Evolutionary conservation across 1,139 yeast species (phyloP).

Genomic region (Zygosaccharomyces sapae): DNA sequence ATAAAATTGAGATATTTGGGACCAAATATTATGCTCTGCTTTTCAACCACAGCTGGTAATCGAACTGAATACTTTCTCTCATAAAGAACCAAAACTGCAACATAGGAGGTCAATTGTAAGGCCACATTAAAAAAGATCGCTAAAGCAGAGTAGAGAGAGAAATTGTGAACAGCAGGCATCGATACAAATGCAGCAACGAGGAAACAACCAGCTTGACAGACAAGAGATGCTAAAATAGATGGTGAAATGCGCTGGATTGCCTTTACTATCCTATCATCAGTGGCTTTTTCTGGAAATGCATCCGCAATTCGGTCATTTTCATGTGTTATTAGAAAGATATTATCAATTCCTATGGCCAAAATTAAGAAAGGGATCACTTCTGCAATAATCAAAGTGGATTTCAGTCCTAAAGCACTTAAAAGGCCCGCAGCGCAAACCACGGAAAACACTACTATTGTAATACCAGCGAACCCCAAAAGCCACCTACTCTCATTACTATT

Average conservation of each 20-base stretch:
- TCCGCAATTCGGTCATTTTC: conserved; percentile 59
- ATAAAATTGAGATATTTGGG: conserved; percentile 54
- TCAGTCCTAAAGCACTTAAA: conserved; percentile 66
- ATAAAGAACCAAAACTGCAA: conserved; percentile 51
- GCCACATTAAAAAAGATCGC: conserved; percentile 76
- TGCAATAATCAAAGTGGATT: conserved; percentile 87
- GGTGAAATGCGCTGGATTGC: conserved; percentile 80
- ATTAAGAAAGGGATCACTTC: conserved; percentile 93
- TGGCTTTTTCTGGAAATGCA: conserved; percentile 42
- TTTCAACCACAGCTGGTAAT: not conserved
- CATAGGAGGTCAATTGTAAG: conserved; percentile 76
- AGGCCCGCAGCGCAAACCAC: conserved; percentile 79
- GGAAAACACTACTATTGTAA: conserved; percentile 71
- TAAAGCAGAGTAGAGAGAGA: conserved; percentile 86
- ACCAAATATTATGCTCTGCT: conserved; percentile 23
- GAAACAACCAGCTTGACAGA: conserved; percentile 75
- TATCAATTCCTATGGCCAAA: conserved; percentile 92
- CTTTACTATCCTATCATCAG: conserved; percentile 54
- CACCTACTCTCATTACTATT: conserved; percentile 49
- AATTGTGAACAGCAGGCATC: conserved; percentile 95
- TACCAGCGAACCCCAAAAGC: conserved; percentile 75
- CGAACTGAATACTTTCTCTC: conserved; percentile 17
- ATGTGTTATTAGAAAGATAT: conserved; percentile 79
- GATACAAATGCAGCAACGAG: conserved; percentile 72
- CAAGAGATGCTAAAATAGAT: conserved; percentile 71